Base-by-base conservation (phyloP, 768 basidiomycete genomes). In the Mycena leptocephala region DNA sequence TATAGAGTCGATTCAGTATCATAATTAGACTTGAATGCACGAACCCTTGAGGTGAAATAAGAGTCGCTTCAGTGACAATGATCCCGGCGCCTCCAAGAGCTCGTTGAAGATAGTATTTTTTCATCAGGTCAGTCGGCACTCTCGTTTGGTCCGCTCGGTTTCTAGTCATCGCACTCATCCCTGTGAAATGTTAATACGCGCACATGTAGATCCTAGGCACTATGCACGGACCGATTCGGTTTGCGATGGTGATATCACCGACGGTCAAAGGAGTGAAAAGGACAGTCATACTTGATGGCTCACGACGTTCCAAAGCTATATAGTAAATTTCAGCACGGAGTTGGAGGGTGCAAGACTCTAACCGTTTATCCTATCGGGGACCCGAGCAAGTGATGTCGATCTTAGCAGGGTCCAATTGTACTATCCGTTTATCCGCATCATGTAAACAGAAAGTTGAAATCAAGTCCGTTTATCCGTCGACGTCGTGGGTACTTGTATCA, bases 1-100 rank as follows among this genome's bases (percentile, higher is more conserved):
- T 22, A 51, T 33, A 70, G 70, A 48, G 26, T 26, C 9, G 11
- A 48, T 10, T 51, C 66, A 3, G 63, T 10, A 43, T 24, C 13
- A 37, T 7, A 33, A 64, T 5, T 5, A 58, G 13, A 5, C 7
- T n/a, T n/a, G n/a, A 35, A 43, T 55, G 14, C 22, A 75, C 82
- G 18, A 48, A 88, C 88, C 88, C 88, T 83, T 90, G 89, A 11
- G 83, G 85, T 0, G 80, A 77, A 32, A 90, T 82, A 30, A 89
- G 78, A 0, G 82, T 84, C 5, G 84, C 89, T 78, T 90, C 87
- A 5, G 86, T 81, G 22, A 87, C 80, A 61, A 89, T 86, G 14
- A 88, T 70, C 1, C 88, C 88, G 1, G 86, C 85, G 22, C 84
- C 86, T n/a, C 83, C 83, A 20, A 78, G 75, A 3, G 84, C 87